phyloP scores from a whole-genome alignment of 495 filamentous ascomycete genomes.

The Emericellopsis terricola region DNA sequence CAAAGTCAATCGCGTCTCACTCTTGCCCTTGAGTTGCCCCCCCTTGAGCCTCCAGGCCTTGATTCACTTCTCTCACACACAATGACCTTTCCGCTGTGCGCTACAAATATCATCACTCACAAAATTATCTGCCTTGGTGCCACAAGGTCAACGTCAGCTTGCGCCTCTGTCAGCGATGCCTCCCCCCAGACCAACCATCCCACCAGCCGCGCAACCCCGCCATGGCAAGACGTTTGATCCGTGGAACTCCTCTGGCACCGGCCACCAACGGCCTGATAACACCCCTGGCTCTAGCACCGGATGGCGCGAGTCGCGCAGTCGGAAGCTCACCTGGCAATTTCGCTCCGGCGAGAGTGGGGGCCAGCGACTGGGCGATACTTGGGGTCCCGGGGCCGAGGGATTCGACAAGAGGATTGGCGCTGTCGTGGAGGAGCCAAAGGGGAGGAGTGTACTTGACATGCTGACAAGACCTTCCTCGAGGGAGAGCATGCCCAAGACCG shows the following conservation, averaged over 20 bases:
- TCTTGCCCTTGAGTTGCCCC: no score
- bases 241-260: slow-evolving; percentile 66
- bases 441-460: slow-evolving; percentile 28
- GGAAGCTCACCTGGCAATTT: slow-evolving; percentile 55
- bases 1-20: no score
- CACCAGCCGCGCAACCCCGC: slow-evolving; percentile 26
- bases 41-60: no score
- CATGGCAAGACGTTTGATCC: slow-evolving; percentile 45
- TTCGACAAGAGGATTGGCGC: slow-evolving; percentile 26
- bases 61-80: no score
- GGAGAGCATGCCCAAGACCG: not conserved
- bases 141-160: no score
- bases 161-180: slow-evolving; percentile 5
- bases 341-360: slow-evolving; percentile 26
- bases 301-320: slow-evolving; percentile 51
- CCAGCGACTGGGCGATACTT: slow-evolving; percentile 34
- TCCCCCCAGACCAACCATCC: slow-evolving; percentile 8
- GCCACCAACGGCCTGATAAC: slow-evolving; percentile 62
- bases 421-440: slow-evolving; percentile 23
- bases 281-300: slow-evolving; percentile 29
- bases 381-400: slow-evolving; percentile 32
- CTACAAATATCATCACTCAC: no score
- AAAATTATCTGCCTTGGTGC: no score
- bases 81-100: no score
- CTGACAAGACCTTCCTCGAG: slow-evolving; percentile 25